A percentile compares a stretch with the other conserved stretches of the same genome.
Conservation (phyloP, 225 moss, liverwort and hornwort genomes). For the Asterella californica region DNA sequence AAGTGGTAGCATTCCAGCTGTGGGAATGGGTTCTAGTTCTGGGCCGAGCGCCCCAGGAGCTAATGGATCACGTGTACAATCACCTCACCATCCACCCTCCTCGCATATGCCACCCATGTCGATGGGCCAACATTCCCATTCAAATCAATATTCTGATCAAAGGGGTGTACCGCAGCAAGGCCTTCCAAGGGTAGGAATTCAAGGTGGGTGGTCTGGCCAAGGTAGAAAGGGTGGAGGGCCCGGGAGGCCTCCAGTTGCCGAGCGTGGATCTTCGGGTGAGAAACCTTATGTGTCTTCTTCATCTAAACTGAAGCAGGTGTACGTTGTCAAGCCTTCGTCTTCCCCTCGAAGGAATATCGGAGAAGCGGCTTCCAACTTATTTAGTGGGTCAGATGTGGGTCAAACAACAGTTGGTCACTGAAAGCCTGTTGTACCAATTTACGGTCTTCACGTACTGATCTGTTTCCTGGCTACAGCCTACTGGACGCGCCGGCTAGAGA, state of each 20-base stretch:
- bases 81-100: conserved; percentile 37
- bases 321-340: conserved; percentile 53
- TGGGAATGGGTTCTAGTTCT: conserved; percentile 37
- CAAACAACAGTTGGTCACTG: conserved; percentile 44
- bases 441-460: conserved; percentile 18
- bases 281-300: conserved; percentile 37
- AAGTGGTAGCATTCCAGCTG: conserved; percentile 50
- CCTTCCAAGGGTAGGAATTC: conserved; percentile 40
- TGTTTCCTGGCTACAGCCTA: conserved; percentile 26
- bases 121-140: conserved; percentile 41
- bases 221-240: conserved; percentile 48
- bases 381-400: conserved; percentile 48
- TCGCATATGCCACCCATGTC: conserved; percentile 41
- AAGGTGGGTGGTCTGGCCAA: conserved; percentile 48
- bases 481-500: conserved; percentile 18
- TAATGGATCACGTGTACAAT: conserved; percentile 41
- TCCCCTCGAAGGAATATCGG: conserved; percentile 51
- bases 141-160: conserved; percentile 37
- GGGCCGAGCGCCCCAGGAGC: conserved; percentile 38
- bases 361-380: conserved; percentile 41
- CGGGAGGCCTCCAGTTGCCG: conserved; percentile 45
- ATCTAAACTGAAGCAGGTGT: conserved; percentile 55
- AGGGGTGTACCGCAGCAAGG: conserved; percentile 40
- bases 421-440: conserved; percentile 26
- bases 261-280: conserved; percentile 47